Percentiles rank a stretch among this genome's conserved stretches.
Conservation (phyloP, 169 alveolate species). For the Eimeria necatrix region DNA sequence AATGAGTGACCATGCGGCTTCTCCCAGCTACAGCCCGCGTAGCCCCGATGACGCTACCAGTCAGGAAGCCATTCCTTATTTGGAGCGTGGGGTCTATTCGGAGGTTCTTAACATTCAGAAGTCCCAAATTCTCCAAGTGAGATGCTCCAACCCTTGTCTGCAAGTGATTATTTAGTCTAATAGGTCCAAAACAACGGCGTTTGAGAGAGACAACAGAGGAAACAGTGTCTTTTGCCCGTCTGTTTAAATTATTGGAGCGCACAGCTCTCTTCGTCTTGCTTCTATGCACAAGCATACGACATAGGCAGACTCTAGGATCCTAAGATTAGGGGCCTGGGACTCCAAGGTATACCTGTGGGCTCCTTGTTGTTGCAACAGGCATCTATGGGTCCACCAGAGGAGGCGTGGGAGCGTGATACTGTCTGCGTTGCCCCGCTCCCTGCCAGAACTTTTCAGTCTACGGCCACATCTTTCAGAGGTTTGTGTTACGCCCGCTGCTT, state of each 20-base stretch:
- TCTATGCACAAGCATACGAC: no score
- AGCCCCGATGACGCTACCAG: conserved; percentile 1
- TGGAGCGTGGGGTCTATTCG: conserved; percentile 63
- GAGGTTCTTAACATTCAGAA: conserved; percentile 30
- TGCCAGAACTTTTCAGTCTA: conserved; percentile 46
- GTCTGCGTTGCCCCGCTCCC: conserved; percentile 19
- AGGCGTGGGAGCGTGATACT: conserved; percentile 54
- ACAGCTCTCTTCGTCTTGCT: background rate
- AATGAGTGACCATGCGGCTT: no score
- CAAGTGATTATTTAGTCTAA: background rate
- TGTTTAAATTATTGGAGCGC: background rate
- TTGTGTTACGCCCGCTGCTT: background rate
- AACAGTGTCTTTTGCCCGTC: background rate
- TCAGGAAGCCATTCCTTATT: background rate
- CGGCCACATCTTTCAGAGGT: conserved; percentile 51
- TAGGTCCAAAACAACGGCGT: background rate
- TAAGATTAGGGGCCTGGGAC: no score
- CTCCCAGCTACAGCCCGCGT: no score
- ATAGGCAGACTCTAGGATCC: no score
- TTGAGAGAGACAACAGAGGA: background rate
- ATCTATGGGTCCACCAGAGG: conserved; percentile 63
- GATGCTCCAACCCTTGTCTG: background rate
- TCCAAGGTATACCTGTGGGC: no score
- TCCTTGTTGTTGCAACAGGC: conserved; percentile 51
- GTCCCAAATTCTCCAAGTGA: conserved; percentile 1